phyloP scores from a whole-genome alignment of 2,329 filamentous ascomycete species.

The Nemania sp. region DNA sequence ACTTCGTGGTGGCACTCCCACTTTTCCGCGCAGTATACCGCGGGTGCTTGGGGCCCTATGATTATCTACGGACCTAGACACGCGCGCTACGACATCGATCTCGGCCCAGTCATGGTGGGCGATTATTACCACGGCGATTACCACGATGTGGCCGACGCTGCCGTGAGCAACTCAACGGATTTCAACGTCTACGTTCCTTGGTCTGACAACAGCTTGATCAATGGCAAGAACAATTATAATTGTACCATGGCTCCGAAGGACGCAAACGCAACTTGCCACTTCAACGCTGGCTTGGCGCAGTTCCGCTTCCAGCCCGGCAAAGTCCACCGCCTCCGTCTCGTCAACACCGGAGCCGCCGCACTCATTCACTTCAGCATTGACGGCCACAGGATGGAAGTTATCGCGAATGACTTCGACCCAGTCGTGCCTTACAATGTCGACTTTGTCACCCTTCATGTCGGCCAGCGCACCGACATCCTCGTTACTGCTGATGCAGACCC shows the following conservation, averaged over 20 bases:
- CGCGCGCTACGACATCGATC: too few species aligned
- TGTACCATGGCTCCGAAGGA: slow-evolving; percentile 24
- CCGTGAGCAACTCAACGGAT: too few species aligned
- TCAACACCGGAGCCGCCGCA: slow-evolving; percentile 48
- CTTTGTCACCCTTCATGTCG: slow-evolving; percentile 39
- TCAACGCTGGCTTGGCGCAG: too few species aligned
- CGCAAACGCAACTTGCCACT: too few species aligned
- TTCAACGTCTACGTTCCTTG: too few species aligned
- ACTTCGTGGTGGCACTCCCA: too few species aligned
- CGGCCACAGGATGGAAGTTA: slow-evolving; percentile 58
- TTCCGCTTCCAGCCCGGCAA: slow-evolving; percentile 40
- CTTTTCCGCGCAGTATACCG: too few species aligned
- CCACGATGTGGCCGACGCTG: too few species aligned
- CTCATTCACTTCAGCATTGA: slow-evolving; percentile 54
- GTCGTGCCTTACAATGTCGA: slow-evolving; percentile 56
- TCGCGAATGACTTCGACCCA: slow-evolving; percentile 59
- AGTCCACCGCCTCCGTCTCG: slow-evolving; percentile 49
- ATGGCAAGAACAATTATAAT: slow-evolving; percentile 38
- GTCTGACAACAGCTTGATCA: slow-evolving; percentile 48
- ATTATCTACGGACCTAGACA: too few species aligned
- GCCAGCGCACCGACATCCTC: slow-evolving; percentile 36
- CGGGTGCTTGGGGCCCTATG: too few species aligned
- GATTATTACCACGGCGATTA: too few species aligned
- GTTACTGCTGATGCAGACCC: slow-evolving; percentile 27
- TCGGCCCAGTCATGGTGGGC: too few species aligned